Base-by-base conservation (phyloP, 768 basidiomycete genomes). In the Cyathus striatus region DNA sequence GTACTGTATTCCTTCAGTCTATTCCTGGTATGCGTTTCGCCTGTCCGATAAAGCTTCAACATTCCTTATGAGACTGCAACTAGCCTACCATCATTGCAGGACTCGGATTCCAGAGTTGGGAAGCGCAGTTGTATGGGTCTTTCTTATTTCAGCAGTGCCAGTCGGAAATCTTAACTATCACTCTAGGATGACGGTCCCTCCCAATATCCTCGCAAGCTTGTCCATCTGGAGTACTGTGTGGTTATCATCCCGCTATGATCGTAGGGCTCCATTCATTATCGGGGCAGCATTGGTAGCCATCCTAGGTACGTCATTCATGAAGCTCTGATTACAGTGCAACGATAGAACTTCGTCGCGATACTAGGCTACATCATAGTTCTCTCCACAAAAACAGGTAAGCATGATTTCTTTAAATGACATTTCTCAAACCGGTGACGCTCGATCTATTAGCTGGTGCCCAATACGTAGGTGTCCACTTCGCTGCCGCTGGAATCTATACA, bases 61-160 rank as follows among this genome's bases (percentile, higher is more conserved):
- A 23, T 25, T 20, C 23, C 18, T 37, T 16, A 2, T 17, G 43
- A 35, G n/a, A 6, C 16, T 16, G 34, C n/a, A 20, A 53, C 34
- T 46, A 78, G 74, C 80, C 81, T 3, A 78, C 78, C 1, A 81
- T 83, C 46, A 78, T 83, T 43, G 66, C 73, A 3, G 65, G 61
- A 2, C 66, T 83, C 3, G 80, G 82, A 18, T 82, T 74, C 49
- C 53, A 70, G 40, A 73, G 69, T 27, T 81, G 80, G 80, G 65
- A 80, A 55, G 79, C 78, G 20, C 77, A 81, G 53, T 47, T 82
- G 77, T 77, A 54, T 40, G 70, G 53, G 16, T 27, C 18, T 1
- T 9, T 16, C 37, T 23, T 6, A 12, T n/a, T 2, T 23, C 17
- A 13, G n/a, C 6, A 21, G 6, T 24, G 10, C 23, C n/a, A 21